Conservation (phyloP, 192 early-diverging fungal genomes). For the Dissophora globulifera region DNA sequence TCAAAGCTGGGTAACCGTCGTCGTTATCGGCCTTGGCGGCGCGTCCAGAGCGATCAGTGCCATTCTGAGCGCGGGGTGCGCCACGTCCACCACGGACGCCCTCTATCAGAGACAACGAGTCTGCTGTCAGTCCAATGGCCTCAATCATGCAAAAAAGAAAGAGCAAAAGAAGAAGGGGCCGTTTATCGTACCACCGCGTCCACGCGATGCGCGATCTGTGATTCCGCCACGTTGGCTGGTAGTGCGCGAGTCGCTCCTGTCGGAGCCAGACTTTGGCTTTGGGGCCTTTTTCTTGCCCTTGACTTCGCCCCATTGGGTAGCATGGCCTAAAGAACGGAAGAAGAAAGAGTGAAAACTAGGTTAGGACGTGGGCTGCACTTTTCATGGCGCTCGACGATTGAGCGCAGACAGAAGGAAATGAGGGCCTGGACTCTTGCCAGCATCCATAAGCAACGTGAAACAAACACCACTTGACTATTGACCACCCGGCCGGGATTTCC, state of each 20-base stretch:
- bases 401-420: too few relatives aligned
- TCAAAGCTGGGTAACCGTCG: slow-evolving; percentile 22
- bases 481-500: not conserved
- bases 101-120: too few relatives aligned
- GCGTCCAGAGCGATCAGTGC: slow-evolving; percentile 31
- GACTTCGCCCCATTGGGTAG: slow-evolving; percentile 88
- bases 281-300: slow-evolving; percentile 75
- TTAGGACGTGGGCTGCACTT: too few relatives aligned
- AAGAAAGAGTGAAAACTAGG: too few relatives aligned
- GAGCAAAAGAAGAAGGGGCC: not conserved
- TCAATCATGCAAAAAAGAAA: too few relatives aligned
- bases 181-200: slow-evolving; percentile 65
- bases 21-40: slow-evolving; percentile 28
- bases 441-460: slow-evolving; percentile 4
- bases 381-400: too few relatives aligned
- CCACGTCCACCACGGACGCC: slow-evolving; percentile 75
- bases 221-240: slow-evolving; percentile 64
- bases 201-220: slow-evolving; percentile 64
- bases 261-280: slow-evolving; percentile 62
- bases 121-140: too few relatives aligned
- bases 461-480: not conserved
- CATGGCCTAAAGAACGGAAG: slow-evolving; percentile 68
- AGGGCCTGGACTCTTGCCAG: not conserved
- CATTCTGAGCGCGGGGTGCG: slow-evolving; percentile 43
- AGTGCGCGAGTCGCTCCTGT: slow-evolving; percentile 53